These are phyloP conservation scores for Phytopythium helicoides DNA, from an alignment of 352 stramenopile species.

Conservation along the genomic window DNA sequence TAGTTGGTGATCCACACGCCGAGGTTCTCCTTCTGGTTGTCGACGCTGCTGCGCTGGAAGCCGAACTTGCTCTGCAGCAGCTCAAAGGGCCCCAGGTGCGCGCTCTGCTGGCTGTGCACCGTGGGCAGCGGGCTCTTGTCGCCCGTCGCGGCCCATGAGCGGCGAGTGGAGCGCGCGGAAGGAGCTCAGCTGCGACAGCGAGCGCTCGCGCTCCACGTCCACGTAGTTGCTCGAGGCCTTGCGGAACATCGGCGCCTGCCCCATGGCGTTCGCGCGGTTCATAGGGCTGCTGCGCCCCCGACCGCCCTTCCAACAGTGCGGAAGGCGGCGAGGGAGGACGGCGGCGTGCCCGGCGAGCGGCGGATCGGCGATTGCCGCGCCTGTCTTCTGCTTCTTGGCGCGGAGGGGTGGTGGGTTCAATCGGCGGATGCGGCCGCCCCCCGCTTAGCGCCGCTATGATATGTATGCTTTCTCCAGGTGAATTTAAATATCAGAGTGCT, in stretches of 20 bases:
- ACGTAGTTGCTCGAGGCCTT: constrained; percentile 81
- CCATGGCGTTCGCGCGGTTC: constrained; percentile 3
- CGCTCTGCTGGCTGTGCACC: constrained; percentile 12
- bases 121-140: constrained; percentile 5
- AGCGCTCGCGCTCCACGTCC: constrained; percentile 53
- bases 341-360: too few relatives aligned
- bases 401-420: too few relatives aligned
- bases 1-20: constrained; percentile 86
- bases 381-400: background rate
- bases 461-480: too few relatives aligned
- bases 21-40: constrained; percentile 87
- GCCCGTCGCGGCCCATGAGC: constrained; percentile 1
- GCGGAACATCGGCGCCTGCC: constrained; percentile 31
- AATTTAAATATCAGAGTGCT: too few relatives aligned
- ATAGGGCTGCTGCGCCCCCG: background rate
- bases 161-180: constrained; percentile 28
- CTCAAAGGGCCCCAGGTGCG: constrained; percentile 52
- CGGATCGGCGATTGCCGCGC: too few relatives aligned
- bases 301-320: constrained; percentile 49
- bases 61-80: constrained; percentile 78
- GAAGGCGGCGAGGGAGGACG: constrained; percentile 30
- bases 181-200: constrained; percentile 62
- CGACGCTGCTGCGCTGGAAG: constrained; percentile 71
- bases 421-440: too few relatives aligned
- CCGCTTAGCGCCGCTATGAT: too few relatives aligned